phyloP scores from a whole-genome alignment of 2,329 filamentous ascomycete genomes.

The Curvularia spicifera region DNA sequence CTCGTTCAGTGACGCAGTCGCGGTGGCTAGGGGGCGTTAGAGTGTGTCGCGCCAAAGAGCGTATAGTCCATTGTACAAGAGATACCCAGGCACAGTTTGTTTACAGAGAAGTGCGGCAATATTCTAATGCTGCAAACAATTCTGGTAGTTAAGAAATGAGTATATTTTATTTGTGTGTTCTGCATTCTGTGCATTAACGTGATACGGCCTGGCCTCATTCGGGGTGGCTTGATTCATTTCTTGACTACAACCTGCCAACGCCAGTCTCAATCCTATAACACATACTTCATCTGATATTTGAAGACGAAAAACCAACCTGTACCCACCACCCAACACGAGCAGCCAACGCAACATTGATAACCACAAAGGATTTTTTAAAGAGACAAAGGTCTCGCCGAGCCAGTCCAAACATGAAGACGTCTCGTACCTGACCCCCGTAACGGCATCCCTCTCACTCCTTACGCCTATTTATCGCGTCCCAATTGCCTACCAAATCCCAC shows the following conservation, averaged over 20 bases:
- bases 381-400: no score
- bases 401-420: no score
- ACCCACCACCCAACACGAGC: no score
- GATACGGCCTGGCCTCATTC: neutral
- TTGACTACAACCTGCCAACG: no score
- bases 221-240: neutral
- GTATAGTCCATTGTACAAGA: constrained; percentile 5
- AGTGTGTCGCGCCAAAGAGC: neutral
- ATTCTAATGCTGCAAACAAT: neutral
- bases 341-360: no score
- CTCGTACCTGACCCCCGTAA: no score
- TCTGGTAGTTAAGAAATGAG: neutral
- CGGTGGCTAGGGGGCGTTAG: constrained; percentile 11
- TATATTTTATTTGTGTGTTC: neutral
- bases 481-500: constrained; percentile 11
- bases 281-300: no score
- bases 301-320: no score
- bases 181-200: neutral
- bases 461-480: no score
- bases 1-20: neutral
- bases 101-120: neutral
- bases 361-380: no score
- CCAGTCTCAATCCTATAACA: neutral
- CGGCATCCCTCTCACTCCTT: no score
- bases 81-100: constrained; percentile 8